Evolutionary conservation across 1,284 basidiomycete genomes (phyloP).

Genomic region (Agroathelia rolfsii): DNA sequence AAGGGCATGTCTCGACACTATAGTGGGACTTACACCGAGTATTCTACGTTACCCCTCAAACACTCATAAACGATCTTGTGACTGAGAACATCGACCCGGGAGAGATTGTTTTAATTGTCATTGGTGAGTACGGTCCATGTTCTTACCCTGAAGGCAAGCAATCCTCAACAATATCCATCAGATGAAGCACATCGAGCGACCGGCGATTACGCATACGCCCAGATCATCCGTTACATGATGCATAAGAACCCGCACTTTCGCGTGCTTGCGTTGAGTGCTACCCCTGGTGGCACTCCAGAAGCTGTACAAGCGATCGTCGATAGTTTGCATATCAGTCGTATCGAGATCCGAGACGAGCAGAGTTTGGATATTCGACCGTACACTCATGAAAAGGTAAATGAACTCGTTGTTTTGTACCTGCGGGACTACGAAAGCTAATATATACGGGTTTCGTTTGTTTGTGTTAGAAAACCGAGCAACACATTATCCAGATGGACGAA

Average conservation of each 20-base stretch:
- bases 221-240: slow-evolving; percentile 85
- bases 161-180: slow-evolving; percentile 21
- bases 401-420: background rate
- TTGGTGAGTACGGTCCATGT: slow-evolving; percentile 39
- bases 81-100: slow-evolving; percentile 67
- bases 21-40: slow-evolving; percentile 84
- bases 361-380: slow-evolving; percentile 85
- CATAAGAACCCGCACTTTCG: slow-evolving; percentile 91
- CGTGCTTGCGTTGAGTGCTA: slow-evolving; percentile 89
- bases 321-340: slow-evolving; percentile 90
- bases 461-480: slow-evolving; percentile 51
- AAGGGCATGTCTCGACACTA: background rate
- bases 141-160: slow-evolving; percentile 3
- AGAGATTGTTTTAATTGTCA: slow-evolving; percentile 75
- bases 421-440: slow-evolving; percentile 1
- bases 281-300: slow-evolving; percentile 82
- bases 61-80: slow-evolving; percentile 81
- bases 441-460: slow-evolving; percentile 1
- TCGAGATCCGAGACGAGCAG: slow-evolving; percentile 90
- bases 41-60: slow-evolving; percentile 98
- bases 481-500: slow-evolving; percentile 61
- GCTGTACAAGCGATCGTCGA: slow-evolving; percentile 90
- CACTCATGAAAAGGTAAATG: slow-evolving; percentile 74
- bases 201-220: slow-evolving; percentile 89
- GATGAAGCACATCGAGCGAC: slow-evolving; percentile 96